phyloP scores from a whole-genome alignment of 2,329 filamentous ascomycete genomes.

The Pseudocercospora musae region DNA sequence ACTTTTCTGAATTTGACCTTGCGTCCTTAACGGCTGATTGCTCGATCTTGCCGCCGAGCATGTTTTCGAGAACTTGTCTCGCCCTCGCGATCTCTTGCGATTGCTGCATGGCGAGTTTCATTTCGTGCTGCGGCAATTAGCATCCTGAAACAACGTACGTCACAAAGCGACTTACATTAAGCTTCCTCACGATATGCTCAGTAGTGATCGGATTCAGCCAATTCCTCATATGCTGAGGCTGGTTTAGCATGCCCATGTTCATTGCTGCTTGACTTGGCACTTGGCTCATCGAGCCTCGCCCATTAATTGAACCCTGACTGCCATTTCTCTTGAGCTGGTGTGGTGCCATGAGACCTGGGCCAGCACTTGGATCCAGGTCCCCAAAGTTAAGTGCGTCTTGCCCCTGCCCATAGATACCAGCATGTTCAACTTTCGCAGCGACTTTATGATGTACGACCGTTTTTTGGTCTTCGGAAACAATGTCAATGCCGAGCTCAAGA shows the following conservation, averaged over 20 bases:
- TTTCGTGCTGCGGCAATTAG: slow-evolving; percentile 64
- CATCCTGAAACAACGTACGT: slow-evolving; percentile 5
- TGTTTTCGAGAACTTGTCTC: slow-evolving; percentile 72
- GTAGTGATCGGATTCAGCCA: slow-evolving; percentile 88
- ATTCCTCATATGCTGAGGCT: slow-evolving; percentile 74
- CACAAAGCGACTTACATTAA: slow-evolving; percentile 61
- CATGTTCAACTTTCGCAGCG: slow-evolving; percentile 92
- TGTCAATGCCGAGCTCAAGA: slow-evolving; percentile 93
- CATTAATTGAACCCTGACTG: slow-evolving; percentile 53
- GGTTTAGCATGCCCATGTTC: slow-evolving; percentile 58
- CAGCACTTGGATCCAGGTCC: slow-evolving; percentile 76
- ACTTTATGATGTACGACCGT: slow-evolving; percentile 98
- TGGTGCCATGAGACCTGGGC: slow-evolving; percentile 63
- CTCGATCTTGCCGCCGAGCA: slow-evolving; percentile 68
- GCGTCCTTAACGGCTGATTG: slow-evolving; percentile 40
- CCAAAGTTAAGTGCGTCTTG: slow-evolving; percentile 86
- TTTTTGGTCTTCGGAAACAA: slow-evolving; percentile 97
- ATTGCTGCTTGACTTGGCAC: slow-evolving; percentile 49
- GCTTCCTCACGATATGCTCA: slow-evolving; percentile 86
- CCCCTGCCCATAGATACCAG: slow-evolving; percentile 72
- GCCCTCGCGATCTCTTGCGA: slow-evolving; percentile 80
- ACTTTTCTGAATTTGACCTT: slow-evolving; percentile 47
- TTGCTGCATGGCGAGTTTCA: slow-evolving; percentile 85
- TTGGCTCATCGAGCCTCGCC: slow-evolving; percentile 56
- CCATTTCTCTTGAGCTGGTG: slow-evolving; percentile 59